phyloP scores from a whole-genome alignment of 1,284 basidiomycete genomes.

The Malassezia slooffiae region DNA sequence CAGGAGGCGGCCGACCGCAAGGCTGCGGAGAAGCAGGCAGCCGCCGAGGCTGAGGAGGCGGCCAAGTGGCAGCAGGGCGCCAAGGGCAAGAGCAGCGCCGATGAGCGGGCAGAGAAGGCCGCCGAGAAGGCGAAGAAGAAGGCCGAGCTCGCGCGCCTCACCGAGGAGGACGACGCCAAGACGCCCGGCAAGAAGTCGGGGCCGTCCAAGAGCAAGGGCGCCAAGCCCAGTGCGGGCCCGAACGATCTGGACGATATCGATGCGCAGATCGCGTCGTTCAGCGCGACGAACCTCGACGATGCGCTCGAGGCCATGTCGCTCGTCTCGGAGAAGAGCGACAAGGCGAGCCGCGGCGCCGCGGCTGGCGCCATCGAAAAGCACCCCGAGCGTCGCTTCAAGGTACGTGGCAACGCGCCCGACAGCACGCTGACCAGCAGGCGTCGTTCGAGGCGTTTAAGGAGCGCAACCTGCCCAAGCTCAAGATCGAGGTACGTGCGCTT shows the following conservation, averaged over 20 bases:
- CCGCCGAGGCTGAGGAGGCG: slow-evolving; percentile 60
- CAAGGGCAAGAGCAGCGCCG: slow-evolving; percentile 58
- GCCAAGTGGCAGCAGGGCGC: slow-evolving; percentile 64
- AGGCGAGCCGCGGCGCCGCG: slow-evolving; percentile 55
- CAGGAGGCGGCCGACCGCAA: slow-evolving; percentile 79
- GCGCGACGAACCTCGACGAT: slow-evolving; percentile 80
- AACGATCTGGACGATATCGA: slow-evolving; percentile 24
- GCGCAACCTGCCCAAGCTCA: slow-evolving; percentile 66
- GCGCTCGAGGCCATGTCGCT: slow-evolving; percentile 78
- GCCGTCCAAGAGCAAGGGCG: slow-evolving; percentile 48
- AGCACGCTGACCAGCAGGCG: no score
- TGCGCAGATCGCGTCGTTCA: slow-evolving; percentile 50
- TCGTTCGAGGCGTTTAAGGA: slow-evolving; percentile 88
- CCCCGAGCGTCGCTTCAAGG: slow-evolving; percentile 65
- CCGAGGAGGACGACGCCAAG: slow-evolving; percentile 71
- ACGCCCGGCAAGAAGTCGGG: slow-evolving; percentile 53
- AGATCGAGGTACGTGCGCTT: no score
- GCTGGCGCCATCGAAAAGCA: slow-evolving; percentile 80
- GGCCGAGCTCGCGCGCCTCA: slow-evolving; percentile 50
- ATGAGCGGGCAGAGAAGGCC: slow-evolving; percentile 59
- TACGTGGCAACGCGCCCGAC: no score
- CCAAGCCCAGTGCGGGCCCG: slow-evolving; percentile 19
- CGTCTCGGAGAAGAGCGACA: slow-evolving; percentile 82
- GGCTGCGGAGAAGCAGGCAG: slow-evolving; percentile 54
- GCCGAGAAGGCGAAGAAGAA: slow-evolving; percentile 50